phyloP scores from a whole-genome alignment of 2,329 filamentous ascomycete species.

The Cryphonectria parasitica region DNA sequence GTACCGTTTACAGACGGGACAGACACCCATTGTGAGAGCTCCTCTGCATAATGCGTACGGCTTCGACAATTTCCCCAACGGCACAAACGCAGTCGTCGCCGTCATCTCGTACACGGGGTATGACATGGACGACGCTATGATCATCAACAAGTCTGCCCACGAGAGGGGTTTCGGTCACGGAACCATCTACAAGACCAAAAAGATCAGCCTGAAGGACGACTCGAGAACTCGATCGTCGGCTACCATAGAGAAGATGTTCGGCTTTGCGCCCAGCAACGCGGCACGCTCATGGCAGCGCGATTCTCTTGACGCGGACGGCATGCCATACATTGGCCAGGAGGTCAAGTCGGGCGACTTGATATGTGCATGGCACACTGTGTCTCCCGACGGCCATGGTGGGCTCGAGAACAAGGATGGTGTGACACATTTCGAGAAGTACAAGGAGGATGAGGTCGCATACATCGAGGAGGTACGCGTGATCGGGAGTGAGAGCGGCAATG shows the following conservation, averaged over 20 bases:
- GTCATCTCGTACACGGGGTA: conserved; percentile 99
- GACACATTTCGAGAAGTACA: conserved; percentile 92
- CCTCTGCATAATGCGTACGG: conserved; percentile 96
- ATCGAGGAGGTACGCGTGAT: conserved; percentile 93
- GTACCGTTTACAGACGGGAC: conserved; percentile 91
- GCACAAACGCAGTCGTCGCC: conserved; percentile 91
- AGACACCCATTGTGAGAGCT: conserved; percentile 90
- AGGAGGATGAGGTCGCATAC: conserved; percentile 84
- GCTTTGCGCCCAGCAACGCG: conserved; percentile 79
- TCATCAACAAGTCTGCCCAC: conserved; percentile 95
- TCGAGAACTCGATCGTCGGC: conserved; percentile 67
- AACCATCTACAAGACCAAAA: conserved; percentile 97
- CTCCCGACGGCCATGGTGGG: conserved; percentile 75
- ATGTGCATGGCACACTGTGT: conserved; percentile 87
- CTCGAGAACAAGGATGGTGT: conserved; percentile 84
- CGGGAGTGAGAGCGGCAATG: conserved; percentile 79
- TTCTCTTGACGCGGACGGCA: conserved; percentile 83
- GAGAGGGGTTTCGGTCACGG: conserved; percentile 95
- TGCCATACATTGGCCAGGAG: conserved; percentile 78
- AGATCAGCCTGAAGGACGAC: conserved; percentile 83
- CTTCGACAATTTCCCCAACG: conserved; percentile 97
- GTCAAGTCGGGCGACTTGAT: conserved; percentile 82
- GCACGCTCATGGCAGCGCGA: conserved; percentile 72
- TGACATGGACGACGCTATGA: conserved; percentile 99
- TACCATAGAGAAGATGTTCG: conserved; percentile 81